phyloP scores from a whole-genome alignment of 768 basidiomycete genomes.

The Boletus bicolor region DNA sequence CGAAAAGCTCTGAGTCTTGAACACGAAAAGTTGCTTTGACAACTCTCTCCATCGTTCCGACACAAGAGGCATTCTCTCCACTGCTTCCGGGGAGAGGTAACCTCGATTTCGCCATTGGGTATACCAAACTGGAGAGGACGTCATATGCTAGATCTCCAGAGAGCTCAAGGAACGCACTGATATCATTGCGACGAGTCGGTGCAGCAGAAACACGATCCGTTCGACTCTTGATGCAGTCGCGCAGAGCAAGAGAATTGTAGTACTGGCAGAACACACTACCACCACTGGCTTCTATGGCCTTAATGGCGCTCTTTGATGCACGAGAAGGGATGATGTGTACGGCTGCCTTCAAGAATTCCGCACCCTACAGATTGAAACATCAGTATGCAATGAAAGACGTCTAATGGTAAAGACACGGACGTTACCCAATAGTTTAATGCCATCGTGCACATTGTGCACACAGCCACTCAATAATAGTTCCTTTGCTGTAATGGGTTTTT shows the following conservation, averaged over 20 bases:
- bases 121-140: slow-evolving; percentile 63
- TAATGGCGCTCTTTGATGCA: slow-evolving; percentile 83
- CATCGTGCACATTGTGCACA: slow-evolving; percentile 84
- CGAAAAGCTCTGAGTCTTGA: slow-evolving; percentile 37
- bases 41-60: slow-evolving; percentile 69
- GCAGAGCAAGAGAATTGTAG: slow-evolving; percentile 83
- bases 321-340: slow-evolving; percentile 81
- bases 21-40: slow-evolving; percentile 57
- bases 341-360: slow-evolving; percentile 59
- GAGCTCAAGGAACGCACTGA: slow-evolving; percentile 49
- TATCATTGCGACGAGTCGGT: slow-evolving; percentile 83
- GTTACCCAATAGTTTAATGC: slow-evolving; percentile 86
- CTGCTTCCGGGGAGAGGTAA: slow-evolving; percentile 61
- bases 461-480: slow-evolving; percentile 85
- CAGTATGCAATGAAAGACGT: background rate
- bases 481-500: slow-evolving; percentile 82
- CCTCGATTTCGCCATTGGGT: slow-evolving; percentile 70
- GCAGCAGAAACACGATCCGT: slow-evolving; percentile 71
- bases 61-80: slow-evolving; percentile 57
- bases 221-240: slow-evolving; percentile 71
- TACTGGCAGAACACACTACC: slow-evolving; percentile 88
- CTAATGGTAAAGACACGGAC: slow-evolving; percentile 40
- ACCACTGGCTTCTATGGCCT: slow-evolving; percentile 76
- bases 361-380: slow-evolving; percentile 45
- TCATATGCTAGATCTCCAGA: slow-evolving; percentile 1